Evolutionary conservation across 345 rosid genomes (phyloP).

Genomic region (Eucalyptus decipiens): DNA sequence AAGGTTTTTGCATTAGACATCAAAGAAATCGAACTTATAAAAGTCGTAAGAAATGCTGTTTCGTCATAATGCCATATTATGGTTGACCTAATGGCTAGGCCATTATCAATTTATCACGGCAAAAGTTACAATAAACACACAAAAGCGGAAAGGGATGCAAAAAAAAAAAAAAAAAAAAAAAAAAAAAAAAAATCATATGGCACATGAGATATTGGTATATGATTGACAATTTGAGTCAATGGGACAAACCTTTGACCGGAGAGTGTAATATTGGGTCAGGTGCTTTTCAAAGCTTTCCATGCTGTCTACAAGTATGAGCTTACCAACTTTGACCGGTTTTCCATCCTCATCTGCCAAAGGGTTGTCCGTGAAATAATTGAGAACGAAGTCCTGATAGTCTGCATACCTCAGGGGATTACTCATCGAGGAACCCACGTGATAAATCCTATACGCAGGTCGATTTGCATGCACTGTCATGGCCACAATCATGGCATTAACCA

Average conservation of each 20-base stretch:
- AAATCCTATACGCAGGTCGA: not conserved
- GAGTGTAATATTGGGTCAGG: conserved; percentile 8
- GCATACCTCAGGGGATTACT: conserved; percentile 2
- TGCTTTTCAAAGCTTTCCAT: conserved; percentile 16
- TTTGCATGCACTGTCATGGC: not conserved
- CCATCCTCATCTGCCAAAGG: conserved; percentile 27
- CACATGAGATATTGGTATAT: not conserved
- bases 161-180: not conserved
- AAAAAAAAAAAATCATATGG: not conserved
- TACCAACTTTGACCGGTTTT: conserved; percentile 13
- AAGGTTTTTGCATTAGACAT: not conserved
- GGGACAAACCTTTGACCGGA: conserved; percentile 9
- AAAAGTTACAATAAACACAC: not conserved
- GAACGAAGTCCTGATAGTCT: conserved; percentile 1
- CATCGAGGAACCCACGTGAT: conserved; percentile 19
- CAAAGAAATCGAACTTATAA: not conserved
- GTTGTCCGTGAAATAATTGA: conserved; percentile 7
- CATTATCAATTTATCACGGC: not conserved
- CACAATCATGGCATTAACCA: conserved; percentile 17
- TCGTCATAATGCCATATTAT: not conserved
- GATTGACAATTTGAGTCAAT: not conserved
- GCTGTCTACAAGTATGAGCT: not conserved
- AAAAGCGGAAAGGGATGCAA: not conserved
- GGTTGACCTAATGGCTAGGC: not conserved
- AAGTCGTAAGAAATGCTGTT: not conserved